phyloP scores from a whole-genome alignment of 2,329 filamentous ascomycete species.

The Atkinsonella hypoxylon region DNA sequence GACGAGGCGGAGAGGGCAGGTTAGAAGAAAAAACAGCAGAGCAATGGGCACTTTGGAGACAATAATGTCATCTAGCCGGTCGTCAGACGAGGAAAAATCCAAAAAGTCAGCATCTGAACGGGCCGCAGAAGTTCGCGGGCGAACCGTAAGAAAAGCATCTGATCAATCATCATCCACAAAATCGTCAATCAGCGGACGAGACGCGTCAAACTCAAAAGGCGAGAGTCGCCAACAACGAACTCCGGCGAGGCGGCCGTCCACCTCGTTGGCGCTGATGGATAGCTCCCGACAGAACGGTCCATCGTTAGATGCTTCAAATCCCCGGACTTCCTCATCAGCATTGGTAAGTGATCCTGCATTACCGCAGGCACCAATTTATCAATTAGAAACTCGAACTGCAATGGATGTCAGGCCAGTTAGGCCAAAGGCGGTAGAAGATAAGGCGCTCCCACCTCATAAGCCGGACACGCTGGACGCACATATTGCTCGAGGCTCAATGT shows the following conservation, averaged over 20 bases:
- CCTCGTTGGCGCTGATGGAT: conserved; percentile 26
- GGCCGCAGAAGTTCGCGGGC: conserved; percentile 40
- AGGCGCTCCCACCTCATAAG: background rate
- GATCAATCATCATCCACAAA: conserved; percentile 18
- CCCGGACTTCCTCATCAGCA: conserved; percentile 24
- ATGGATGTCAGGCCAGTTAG: conserved; percentile 5
- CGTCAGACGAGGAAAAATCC: conserved; percentile 49
- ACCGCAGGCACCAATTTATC: conserved; percentile 42
- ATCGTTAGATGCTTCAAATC: conserved; percentile 16
- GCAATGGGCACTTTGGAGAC: conserved; percentile 54
- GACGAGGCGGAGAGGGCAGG: conserved; percentile 26
- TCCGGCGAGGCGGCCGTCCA: conserved; percentile 16
- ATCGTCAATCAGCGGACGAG: conserved; percentile 17
- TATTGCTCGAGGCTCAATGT: conserved; percentile 17
- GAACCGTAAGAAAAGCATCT: conserved; percentile 27
- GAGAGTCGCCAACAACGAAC: conserved; percentile 10
- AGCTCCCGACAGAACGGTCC: conserved; percentile 21
- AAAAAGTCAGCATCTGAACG: conserved; percentile 46
- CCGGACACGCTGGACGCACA: conserved; percentile 16
- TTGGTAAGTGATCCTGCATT: conserved; percentile 44
- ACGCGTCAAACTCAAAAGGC: conserved; percentile 14
- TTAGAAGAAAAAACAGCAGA: conserved; percentile 33
- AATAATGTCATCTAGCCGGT: conserved; percentile 54
- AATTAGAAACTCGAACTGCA: conserved; percentile 33
- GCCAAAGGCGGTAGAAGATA: background rate